Conservation (phyloP, 306 rosid species). For the Inga oerstediana region DNA sequence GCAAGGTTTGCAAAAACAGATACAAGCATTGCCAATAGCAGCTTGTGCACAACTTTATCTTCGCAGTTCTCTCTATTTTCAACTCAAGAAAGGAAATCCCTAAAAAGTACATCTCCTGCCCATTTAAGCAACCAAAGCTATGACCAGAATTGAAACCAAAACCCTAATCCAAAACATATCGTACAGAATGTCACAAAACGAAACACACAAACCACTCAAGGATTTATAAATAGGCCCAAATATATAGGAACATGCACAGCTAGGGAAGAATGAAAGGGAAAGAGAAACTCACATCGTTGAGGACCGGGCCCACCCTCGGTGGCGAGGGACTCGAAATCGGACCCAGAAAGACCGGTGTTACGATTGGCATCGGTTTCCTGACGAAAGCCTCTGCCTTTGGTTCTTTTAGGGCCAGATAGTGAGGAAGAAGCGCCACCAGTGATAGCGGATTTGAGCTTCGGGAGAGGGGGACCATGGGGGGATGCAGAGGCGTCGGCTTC, state of each 20-base stretch:
- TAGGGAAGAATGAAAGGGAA: background rate
- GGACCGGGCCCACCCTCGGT: conserved; percentile 86
- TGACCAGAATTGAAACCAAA: background rate
- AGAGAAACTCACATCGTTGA: conserved; percentile 72
- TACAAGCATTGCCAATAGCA: background rate
- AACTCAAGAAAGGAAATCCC: background rate
- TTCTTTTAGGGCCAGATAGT: conserved; percentile 62
- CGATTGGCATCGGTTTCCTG: conserved; percentile 80
- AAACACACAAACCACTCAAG: background rate
- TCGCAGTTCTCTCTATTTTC: background rate
- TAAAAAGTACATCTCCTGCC: too few relatives aligned
- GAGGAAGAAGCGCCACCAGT: conserved; percentile 69
- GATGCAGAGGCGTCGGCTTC: conserved; percentile 72
- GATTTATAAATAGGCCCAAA: background rate
- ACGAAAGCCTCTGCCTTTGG: conserved; percentile 95
- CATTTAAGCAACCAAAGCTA: background rate
- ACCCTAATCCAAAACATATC: conserved; percentile 28
- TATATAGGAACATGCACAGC: background rate
- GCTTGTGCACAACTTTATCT: background rate
- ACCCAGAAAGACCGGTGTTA: conserved; percentile 63
- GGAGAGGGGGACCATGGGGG: conserved; percentile 76
- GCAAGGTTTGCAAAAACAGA: background rate
- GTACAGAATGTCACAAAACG: background rate
- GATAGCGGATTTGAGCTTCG: conserved; percentile 94
- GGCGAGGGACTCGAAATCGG: conserved; percentile 83